These are phyloP conservation scores for Graphilbum fragrans DNA, from an alignment of 2,329 filamentous ascomycete species.

Conservation along the genomic window DNA sequence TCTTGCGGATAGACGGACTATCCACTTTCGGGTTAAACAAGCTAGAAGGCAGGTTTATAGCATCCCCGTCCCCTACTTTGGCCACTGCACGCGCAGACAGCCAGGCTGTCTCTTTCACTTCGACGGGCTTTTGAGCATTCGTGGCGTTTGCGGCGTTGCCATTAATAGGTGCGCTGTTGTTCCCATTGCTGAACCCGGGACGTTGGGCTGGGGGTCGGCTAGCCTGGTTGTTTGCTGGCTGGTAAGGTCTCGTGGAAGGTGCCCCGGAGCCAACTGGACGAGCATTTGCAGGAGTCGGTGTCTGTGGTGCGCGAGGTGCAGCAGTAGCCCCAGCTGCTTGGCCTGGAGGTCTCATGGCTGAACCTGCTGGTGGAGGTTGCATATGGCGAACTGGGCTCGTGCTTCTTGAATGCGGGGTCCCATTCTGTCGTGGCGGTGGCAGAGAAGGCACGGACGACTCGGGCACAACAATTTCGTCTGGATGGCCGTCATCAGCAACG, in stretches of 20 bases:
- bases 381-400: constrained; percentile 11
- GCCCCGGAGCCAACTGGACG: constrained; percentile 1
- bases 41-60: constrained; percentile 30
- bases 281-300: constrained; percentile 1
- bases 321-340: neutral
- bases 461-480: constrained; percentile 60
- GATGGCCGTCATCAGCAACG: constrained; percentile 55
- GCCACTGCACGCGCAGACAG: constrained; percentile 58
- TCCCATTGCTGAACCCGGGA: neutral
- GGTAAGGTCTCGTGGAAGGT: constrained; percentile 2
- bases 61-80: constrained; percentile 36
- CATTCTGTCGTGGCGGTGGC: constrained; percentile 7
- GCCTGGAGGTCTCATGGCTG: neutral
- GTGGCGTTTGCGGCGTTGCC: constrained; percentile 2
- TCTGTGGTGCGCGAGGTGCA: constrained; percentile 9
- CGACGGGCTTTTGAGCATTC: constrained; percentile 1
- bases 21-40: constrained; percentile 64
- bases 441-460: constrained; percentile 12
- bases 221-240: constrained; percentile 1
- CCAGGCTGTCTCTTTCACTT: constrained; percentile 43
- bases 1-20: constrained; percentile 79
- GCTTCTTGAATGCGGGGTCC: constrained; percentile 11
- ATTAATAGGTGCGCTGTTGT: neutral
- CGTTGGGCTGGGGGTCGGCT: constrained; percentile 1
- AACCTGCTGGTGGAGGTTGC: constrained; percentile 8